phyloP scores from a whole-genome alignment of 306 rosid species.

The Prunus armeniaca region DNA sequence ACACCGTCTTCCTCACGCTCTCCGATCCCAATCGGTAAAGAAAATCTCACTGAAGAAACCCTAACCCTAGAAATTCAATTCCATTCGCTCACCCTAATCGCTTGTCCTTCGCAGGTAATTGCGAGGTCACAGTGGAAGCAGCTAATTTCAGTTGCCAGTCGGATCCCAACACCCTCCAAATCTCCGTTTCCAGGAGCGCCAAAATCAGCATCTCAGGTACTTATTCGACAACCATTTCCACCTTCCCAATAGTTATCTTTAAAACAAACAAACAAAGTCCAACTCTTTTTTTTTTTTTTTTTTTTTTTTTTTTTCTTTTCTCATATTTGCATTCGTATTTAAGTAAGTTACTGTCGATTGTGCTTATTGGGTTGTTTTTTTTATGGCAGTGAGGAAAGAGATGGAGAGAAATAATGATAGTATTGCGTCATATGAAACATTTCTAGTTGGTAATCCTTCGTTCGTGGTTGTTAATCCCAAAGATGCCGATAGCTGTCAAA shows the following conservation, averaged over 20 bases:
- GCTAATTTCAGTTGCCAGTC: constrained; percentile 47
- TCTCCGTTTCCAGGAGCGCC: constrained; percentile 45
- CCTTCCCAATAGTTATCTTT: neutral
- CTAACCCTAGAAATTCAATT: constrained; percentile 21
- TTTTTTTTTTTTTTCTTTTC: neutral
- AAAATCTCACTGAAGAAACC: neutral
- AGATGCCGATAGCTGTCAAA: constrained; percentile 39
- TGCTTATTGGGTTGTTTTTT: neutral
- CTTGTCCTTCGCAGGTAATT: constrained; percentile 44
- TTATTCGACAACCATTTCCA: neutral
- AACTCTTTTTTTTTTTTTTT: neutral
- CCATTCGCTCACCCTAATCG: neutral
- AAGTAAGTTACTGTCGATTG: neutral
- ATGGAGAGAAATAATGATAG: constrained; percentile 20
- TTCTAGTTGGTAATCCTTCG: neutral
- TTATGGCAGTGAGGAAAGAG: constrained; percentile 31
- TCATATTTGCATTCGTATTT: neutral
- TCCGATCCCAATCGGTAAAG: constrained; percentile 56
- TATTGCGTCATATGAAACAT: neutral
- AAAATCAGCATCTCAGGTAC: constrained; percentile 53
- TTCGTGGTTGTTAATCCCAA: constrained; percentile 72
- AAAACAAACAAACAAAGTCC: neutral
- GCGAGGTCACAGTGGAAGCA: constrained; percentile 56
- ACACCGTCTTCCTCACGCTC: constrained; percentile 26
- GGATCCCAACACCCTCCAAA: constrained; percentile 35